A percentile compares a stretch with the other conserved stretches of the same genome.
Conservation (phyloP, 441 rosid species). For the Mallotus repandus region DNA sequence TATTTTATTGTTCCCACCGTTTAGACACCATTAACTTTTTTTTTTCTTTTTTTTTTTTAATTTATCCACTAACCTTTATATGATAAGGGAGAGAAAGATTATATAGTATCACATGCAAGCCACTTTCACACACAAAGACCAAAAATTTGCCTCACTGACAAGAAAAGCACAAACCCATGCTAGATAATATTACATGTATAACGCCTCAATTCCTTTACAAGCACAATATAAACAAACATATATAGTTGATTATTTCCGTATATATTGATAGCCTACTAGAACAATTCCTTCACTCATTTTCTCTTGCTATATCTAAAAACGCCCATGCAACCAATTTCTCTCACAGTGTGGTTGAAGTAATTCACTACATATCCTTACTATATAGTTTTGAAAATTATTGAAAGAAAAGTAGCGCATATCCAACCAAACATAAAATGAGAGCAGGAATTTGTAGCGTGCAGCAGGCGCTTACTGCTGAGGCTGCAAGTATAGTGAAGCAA, state of each 20-base stretch:
- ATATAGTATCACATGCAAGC: constrained; percentile 51
- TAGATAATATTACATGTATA: constrained; percentile 17
- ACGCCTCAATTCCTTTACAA: constrained; percentile 3
- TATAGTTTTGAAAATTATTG: background rate
- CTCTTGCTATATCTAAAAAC: background rate
- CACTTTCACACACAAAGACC: constrained; percentile 46
- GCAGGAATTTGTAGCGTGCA: constrained; percentile 55
- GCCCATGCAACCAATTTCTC: constrained; percentile 14
- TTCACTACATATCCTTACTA: background rate
- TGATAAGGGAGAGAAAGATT: constrained; percentile 23
- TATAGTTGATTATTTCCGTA: constrained; percentile 6
- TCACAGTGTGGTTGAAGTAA: background rate
- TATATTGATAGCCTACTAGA: background rate
- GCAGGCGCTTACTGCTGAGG: constrained; percentile 57
- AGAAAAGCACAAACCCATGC: constrained; percentile 57
- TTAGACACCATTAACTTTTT: no score
- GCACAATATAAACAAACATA: constrained; percentile 8
- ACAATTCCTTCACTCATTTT: background rate
- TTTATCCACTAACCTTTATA: constrained; percentile 35
- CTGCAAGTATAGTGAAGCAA: constrained; percentile 51
- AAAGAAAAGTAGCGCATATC: no score
- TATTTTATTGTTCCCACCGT: background rate
- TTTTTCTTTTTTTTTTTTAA: background rate
- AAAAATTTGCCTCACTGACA: constrained; percentile 44
- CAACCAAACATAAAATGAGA: constrained; percentile 41